phyloP scores from a whole-genome alignment of 306 rosid species.

The Citrullus colocynthis region DNA sequence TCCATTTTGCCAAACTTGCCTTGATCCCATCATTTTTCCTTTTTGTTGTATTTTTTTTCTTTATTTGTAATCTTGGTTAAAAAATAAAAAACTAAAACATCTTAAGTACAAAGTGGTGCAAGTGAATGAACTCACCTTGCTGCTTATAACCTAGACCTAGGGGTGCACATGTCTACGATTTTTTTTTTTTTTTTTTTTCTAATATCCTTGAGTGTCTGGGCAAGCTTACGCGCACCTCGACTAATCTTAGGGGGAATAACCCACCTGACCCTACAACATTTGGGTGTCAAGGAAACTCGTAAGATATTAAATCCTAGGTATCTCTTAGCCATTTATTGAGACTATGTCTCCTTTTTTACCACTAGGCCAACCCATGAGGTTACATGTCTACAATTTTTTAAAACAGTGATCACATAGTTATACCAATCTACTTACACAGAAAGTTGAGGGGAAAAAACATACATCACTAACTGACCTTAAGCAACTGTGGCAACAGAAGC shows the following conservation, averaged over 20 bases:
- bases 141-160: not conserved
- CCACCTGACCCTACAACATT: too few species aligned
- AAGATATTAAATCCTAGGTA: too few species aligned
- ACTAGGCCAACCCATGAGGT: too few species aligned
- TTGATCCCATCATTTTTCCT: not conserved
- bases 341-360: too few species aligned
- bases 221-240: too few species aligned
- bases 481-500: constrained; percentile 79
- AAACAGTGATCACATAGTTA: not conserved
- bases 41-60: not conserved
- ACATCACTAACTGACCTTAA: constrained; percentile 50
- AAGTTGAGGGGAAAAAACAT: not conserved
- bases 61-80: not conserved
- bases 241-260: too few species aligned
- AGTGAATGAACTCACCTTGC: not conserved
- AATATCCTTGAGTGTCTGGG: too few species aligned
- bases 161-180: not conserved
- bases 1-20: not conserved
- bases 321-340: too few species aligned
- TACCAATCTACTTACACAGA: not conserved
- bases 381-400: not conserved
- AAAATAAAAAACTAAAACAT: not conserved
- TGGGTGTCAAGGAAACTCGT: too few species aligned
- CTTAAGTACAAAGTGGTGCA: not conserved
- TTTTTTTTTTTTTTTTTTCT: too few species aligned